Conservation (phyloP, 2,329 filamentous ascomycete genomes). For the Alternaria ventricosa region DNA sequence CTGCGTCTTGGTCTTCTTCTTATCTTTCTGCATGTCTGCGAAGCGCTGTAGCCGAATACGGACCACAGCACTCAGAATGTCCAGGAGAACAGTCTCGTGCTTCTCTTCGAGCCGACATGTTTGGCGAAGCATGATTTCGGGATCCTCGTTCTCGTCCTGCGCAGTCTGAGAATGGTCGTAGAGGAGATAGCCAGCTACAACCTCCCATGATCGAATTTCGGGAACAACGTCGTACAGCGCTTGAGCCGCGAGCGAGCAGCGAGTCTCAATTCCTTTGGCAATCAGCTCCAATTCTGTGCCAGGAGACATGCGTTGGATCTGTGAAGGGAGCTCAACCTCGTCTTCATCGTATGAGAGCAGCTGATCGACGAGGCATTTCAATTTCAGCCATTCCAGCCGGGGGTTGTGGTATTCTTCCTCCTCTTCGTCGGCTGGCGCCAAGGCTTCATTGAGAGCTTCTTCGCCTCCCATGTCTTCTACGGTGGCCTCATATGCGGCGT, state of each 20-base stretch:
- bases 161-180: slow-evolving; percentile 77
- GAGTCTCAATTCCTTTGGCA: slow-evolving; percentile 73
- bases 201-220: slow-evolving; percentile 86
- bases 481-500: slow-evolving; percentile 79
- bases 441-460: slow-evolving; percentile 75
- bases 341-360: slow-evolving; percentile 81
- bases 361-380: slow-evolving; percentile 88
- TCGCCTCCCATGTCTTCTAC: slow-evolving; percentile 84
- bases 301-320: slow-evolving; percentile 55
- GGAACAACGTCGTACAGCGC: slow-evolving; percentile 82
- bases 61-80: slow-evolving; percentile 83
- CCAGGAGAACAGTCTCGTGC: slow-evolving; percentile 85
- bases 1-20: slow-evolving; percentile 62
- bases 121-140: slow-evolving; percentile 70
- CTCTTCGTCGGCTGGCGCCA: slow-evolving; percentile 73
- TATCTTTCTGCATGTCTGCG: slow-evolving; percentile 65
- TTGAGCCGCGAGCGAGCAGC: slow-evolving; percentile 85
- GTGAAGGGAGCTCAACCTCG: slow-evolving; percentile 61
- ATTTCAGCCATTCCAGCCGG: slow-evolving; percentile 83
- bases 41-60: slow-evolving; percentile 73
- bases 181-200: slow-evolving; percentile 85
- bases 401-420: slow-evolving; percentile 77
- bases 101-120: slow-evolving; percentile 74
- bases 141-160: slow-evolving; percentile 64
- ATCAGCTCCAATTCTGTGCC: slow-evolving; percentile 57